phyloP scores from a whole-genome alignment of 2,329 filamentous ascomycete species.

The Periconia digitata region DNA sequence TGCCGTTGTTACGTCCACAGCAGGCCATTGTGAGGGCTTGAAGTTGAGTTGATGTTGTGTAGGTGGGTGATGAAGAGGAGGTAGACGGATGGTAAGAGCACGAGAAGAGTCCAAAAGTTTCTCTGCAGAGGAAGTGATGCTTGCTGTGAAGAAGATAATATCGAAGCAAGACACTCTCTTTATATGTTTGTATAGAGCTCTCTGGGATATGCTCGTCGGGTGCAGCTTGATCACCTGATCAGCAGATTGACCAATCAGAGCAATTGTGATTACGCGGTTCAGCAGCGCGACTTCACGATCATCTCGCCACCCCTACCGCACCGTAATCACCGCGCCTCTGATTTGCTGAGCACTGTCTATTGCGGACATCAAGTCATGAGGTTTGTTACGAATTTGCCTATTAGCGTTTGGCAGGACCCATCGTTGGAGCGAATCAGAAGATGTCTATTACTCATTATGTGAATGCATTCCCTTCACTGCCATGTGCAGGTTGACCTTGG shows the following conservation, averaged over 20 bases:
- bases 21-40: slow-evolving; percentile 49
- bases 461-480: not conserved
- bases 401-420: not conserved
- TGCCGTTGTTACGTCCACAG: slow-evolving; percentile 60
- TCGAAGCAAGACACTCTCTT: slow-evolving; percentile 13
- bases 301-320: slow-evolving; percentile 28
- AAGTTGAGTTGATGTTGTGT: slow-evolving; percentile 4
- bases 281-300: slow-evolving; percentile 1
- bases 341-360: slow-evolving; percentile 21
- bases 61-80: not conserved
- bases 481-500: not conserved
- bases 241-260: slow-evolving; percentile 27
- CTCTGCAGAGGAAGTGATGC: not conserved
- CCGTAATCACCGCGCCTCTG: slow-evolving; percentile 12
- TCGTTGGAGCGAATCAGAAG: not conserved
- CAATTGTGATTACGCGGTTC: slow-evolving; percentile 27
- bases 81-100: not conserved
- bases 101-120: not conserved
- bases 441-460: not conserved
- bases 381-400: not conserved
- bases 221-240: slow-evolving; percentile 22
- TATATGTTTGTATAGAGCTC: slow-evolving; percentile 19
- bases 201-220: slow-evolving; percentile 10
- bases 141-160: slow-evolving; percentile 5
- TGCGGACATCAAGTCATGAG: not conserved